Percentiles rank a stretch among this genome's conserved stretches.
phyloP scores from a whole-genome alignment of 331 rosid genomes.

The Prunus yedoensis region DNA sequence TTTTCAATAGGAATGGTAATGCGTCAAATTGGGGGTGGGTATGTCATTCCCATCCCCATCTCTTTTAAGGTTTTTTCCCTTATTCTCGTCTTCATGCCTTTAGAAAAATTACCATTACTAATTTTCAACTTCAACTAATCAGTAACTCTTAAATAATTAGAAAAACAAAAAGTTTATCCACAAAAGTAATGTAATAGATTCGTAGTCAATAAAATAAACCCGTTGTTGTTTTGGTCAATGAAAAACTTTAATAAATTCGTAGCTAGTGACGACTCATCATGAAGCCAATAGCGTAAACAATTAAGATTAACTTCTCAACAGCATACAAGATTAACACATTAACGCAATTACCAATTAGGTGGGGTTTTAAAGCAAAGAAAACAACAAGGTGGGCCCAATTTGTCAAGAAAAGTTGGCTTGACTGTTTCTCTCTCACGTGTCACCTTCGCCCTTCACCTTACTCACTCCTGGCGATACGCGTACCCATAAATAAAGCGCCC shows the following conservation, averaged over 20 bases:
- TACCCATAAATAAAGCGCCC: background rate
- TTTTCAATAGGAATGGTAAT: too few relatives aligned
- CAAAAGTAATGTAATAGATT: too few relatives aligned
- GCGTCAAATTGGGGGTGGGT: too few relatives aligned
- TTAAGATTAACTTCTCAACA: background rate
- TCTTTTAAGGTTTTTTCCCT: too few relatives aligned
- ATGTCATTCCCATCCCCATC: too few relatives aligned
- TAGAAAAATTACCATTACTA: rapidly evolving
- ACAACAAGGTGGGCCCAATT: constrained; percentile 5
- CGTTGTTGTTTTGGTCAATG: too few relatives aligned
- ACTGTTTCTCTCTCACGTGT: background rate
- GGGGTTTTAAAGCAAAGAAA: background rate
- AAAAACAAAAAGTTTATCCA: too few relatives aligned
- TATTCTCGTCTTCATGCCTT: too few relatives aligned
- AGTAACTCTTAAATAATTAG: too few relatives aligned
- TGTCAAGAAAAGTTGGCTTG: constrained; percentile 16
- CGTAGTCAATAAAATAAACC: too few relatives aligned
- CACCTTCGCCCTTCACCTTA: background rate
- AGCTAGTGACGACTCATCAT: background rate
- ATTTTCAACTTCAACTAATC: too few relatives aligned
- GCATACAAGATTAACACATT: background rate
- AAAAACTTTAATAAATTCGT: background rate
- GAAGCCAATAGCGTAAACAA: constrained; percentile 16
- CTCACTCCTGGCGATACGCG: constrained; percentile 1
- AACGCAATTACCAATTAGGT: background rate